Percentiles rank a stretch among this genome's conserved stretches.
Conservation (phyloP, 305 asterid species). For the Lippia alba region DNA sequence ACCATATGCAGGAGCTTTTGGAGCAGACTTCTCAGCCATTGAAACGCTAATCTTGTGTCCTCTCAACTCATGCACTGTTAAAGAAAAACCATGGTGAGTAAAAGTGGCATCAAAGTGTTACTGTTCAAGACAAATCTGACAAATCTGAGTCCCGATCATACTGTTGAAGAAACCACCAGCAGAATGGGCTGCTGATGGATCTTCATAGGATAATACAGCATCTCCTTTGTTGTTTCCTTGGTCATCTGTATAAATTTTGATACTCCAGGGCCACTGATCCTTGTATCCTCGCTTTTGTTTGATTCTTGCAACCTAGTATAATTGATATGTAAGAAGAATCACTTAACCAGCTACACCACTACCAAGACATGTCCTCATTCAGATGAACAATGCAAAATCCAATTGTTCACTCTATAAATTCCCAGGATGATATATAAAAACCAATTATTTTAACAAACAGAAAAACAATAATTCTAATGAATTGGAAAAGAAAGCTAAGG, state of each 20-base stretch:
- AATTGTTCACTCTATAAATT: background rate
- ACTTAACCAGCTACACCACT: conserved; percentile 7
- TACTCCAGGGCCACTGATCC: conserved; percentile 99
- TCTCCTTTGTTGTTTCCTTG: conserved; percentile 98
- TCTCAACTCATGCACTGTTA: conserved; percentile 80
- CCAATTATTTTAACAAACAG: background rate
- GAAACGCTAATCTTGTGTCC: conserved; percentile 83
- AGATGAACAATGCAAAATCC: background rate
- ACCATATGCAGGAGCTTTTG: conserved; percentile 81
- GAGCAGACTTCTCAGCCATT: conserved; percentile 99
- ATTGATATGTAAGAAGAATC: conserved; percentile 8
- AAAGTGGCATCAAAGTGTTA: background rate
- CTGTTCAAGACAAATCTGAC: conserved; percentile 11
- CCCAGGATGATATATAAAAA: conserved; percentile 1
- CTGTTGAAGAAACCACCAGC: conserved; percentile 97
- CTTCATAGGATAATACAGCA: conserved; percentile 94
- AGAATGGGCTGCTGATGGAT: conserved; percentile 98
- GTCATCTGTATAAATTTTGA: conserved; percentile 90
- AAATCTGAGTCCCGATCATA: conserved; percentile 40
- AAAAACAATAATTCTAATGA: background rate
- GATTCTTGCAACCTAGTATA: conserved; percentile 86
- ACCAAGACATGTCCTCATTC: background rate
- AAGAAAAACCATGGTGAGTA: conserved; percentile 16
- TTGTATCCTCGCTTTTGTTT: conserved; percentile 98
- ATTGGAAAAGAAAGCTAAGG: conserved; percentile 1